Base-by-base conservation (phyloP, 2,329 filamentous ascomycete genomes). In the Pseudogymnoascus pannorum region DNA sequence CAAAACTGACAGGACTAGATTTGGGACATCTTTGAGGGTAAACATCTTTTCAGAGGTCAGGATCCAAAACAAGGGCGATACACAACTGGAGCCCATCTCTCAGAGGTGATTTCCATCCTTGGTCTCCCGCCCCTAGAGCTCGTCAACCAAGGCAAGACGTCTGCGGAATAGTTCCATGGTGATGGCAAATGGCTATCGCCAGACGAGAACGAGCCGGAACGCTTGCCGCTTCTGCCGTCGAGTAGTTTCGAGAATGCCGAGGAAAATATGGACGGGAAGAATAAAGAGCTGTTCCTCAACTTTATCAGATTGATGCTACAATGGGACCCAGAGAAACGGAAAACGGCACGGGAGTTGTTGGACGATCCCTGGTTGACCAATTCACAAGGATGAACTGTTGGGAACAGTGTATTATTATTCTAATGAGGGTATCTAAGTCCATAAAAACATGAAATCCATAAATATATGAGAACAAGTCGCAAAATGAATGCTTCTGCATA, bases 1-100 rank as follows among this genome's bases (percentile, higher is more conserved):
- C n/a, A n/a, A n/a, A n/a, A n/a, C n/a, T 40, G 54, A 16, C 40
- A 20, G 44, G 33, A 57, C 58, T 60, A 66, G 65, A 62, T 66
- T 5, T 67, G 62, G 58, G 63, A 66, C 29, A 61, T 66, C 12
- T 66, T 66, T 26, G 65, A 66, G 38, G 63, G 63, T 18, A 63
- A 65, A 59, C 18, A 64, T 40, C 62, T 67, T 16, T 65, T 67
- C 40, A 58, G 2, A 26, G 33, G 64, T 9, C 61, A 63, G 16
- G 62, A 65, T 61, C 61, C 62, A 24, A 54, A 62, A 61, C 48
- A 29, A 35, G 42, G 35, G 2, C 51, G 57, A 7, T 67, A 67
- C 35, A 64, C 62, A 42, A 63, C 63, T 40, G 61, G 59, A 22
- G 54, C 64, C 42, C 64, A 67, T 62, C 62, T 67, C 22, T 61